These are phyloP conservation scores for Helicocarpus griseus DNA, from an alignment of 2,329 filamentous ascomycete species.

Conservation along the genomic window DNA sequence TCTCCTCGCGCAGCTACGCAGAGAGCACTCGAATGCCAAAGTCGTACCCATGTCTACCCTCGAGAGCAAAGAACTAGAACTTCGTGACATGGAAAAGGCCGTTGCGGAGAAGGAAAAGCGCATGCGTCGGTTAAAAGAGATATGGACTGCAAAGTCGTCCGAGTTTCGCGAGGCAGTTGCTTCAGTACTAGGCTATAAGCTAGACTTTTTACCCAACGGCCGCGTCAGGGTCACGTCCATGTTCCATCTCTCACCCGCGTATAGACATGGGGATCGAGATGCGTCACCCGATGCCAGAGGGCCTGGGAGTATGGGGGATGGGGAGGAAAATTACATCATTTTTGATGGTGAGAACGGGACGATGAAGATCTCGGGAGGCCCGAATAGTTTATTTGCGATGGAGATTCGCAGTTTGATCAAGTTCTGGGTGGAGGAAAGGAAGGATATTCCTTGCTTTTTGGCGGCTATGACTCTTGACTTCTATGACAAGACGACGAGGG, in stretches of 20 bases:
- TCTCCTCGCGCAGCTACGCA: conserved; percentile 61
- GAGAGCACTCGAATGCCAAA: conserved; percentile 40
- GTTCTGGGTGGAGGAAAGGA: conserved; percentile 92
- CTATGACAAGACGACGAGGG: conserved; percentile 55
- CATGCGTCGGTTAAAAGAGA: conserved; percentile 76
- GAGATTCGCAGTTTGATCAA: conserved; percentile 80
- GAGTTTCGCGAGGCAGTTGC: conserved; percentile 96
- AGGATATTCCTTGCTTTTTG: conserved; percentile 86
- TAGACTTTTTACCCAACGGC: conserved; percentile 94
- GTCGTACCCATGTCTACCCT: conserved; percentile 70
- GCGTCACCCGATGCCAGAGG: conserved; percentile 50
- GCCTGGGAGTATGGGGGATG: conserved; percentile 35
- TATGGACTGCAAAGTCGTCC: conserved; percentile 80
- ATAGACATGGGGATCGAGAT: conserved; percentile 35
- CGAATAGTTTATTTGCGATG: conserved; percentile 72
- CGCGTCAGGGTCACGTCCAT: conserved; percentile 85
- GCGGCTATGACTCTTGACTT: conserved; percentile 89
- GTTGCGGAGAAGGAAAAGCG: conserved; percentile 68
- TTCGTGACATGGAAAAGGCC: conserved; percentile 60
- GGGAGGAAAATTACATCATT: conserved; percentile 52
- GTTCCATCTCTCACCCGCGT: conserved; percentile 58
- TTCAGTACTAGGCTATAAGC: conserved; percentile 82
- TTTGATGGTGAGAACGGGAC: conserved; percentile 92
- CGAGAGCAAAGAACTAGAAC: conserved; percentile 62
- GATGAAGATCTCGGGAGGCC: conserved; percentile 94